A percentile compares a stretch with the other conserved stretches of the same genome.
phyloP scores from a whole-genome alignment of 2,329 filamentous ascomycete species.

The Fusarium sp. region DNA sequence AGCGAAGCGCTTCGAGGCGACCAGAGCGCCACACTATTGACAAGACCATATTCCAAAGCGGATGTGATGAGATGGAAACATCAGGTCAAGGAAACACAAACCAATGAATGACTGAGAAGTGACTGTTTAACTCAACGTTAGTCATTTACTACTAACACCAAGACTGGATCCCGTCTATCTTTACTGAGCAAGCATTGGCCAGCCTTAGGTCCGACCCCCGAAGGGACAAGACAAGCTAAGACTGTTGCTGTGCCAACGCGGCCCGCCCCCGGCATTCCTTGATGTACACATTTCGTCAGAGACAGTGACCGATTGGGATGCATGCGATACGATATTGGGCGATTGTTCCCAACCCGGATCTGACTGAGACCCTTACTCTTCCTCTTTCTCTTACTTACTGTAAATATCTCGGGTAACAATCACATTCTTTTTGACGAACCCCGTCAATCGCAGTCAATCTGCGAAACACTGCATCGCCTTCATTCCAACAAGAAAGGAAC shows the following conservation, averaged over 20 bases:
- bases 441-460: constrained; percentile 1
- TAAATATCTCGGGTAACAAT: constrained; percentile 33
- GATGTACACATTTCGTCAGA: constrained; percentile 34
- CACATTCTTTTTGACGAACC: constrained; percentile 25
- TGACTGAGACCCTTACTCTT: constrained; percentile 11
- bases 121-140: constrained; percentile 23
- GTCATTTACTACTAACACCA: neutral
- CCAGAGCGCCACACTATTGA: constrained; percentile 17
- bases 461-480: constrained; percentile 12
- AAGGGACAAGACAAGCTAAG: constrained; percentile 20
- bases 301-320: constrained; percentile 22
- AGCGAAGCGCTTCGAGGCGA: constrained; percentile 2
- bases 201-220: neutral
- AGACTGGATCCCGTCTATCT: neutral
- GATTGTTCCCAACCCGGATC: constrained; percentile 12
- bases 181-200: neutral
- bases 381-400: constrained; percentile 3
- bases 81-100: neutral
- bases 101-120: constrained; percentile 16
- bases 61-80: neutral
- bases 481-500: constrained; percentile 25
- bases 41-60: constrained; percentile 17
- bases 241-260: constrained; percentile 47
- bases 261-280: constrained; percentile 2
- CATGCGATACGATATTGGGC: neutral